Conservation (phyloP, 2,329 filamentous ascomycete genomes). For the Ophiognomonia clavigignenti-juglandacearum region DNA sequence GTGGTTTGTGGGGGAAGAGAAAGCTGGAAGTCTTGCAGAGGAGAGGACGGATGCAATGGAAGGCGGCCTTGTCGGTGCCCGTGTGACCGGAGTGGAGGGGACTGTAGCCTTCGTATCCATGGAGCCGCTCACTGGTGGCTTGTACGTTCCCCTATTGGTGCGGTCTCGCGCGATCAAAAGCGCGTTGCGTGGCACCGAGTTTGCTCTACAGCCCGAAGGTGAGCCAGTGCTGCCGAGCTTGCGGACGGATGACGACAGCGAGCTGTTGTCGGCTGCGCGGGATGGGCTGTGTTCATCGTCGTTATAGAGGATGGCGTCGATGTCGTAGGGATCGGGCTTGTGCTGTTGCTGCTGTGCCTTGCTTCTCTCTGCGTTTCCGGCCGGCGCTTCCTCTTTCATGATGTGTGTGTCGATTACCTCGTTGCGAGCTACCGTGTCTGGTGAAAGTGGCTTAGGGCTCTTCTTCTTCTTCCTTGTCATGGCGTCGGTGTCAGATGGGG, state of each 20-base stretch:
- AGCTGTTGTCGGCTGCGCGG: background rate
- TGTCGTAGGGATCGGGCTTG: slow-evolving; percentile 14
- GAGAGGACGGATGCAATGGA: background rate
- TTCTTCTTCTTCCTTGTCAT: too few species aligned
- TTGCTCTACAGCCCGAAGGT: background rate
- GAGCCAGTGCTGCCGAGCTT: slow-evolving; percentile 4
- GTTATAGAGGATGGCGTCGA: slow-evolving; percentile 1
- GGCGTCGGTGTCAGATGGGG: too few species aligned
- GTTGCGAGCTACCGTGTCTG: too few species aligned
- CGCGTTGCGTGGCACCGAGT: background rate
- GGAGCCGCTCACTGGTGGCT: too few species aligned
- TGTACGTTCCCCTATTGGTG: background rate
- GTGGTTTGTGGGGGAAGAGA: slow-evolving; percentile 11
- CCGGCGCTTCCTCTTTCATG: too few species aligned
- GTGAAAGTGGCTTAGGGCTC: too few species aligned
- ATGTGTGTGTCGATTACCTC: too few species aligned
- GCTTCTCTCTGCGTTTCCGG: too few species aligned
- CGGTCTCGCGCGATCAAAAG: background rate
- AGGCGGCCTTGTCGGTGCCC: background rate
- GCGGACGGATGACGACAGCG: slow-evolving; percentile 5
- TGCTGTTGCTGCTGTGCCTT: too few species aligned
- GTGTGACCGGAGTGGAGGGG: background rate
- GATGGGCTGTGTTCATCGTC: background rate
- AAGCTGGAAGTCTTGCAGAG: background rate
- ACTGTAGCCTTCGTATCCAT: background rate